phyloP scores from a whole-genome alignment of 2,329 filamentous ascomycete genomes.

The Colletotrichum sp. region DNA sequence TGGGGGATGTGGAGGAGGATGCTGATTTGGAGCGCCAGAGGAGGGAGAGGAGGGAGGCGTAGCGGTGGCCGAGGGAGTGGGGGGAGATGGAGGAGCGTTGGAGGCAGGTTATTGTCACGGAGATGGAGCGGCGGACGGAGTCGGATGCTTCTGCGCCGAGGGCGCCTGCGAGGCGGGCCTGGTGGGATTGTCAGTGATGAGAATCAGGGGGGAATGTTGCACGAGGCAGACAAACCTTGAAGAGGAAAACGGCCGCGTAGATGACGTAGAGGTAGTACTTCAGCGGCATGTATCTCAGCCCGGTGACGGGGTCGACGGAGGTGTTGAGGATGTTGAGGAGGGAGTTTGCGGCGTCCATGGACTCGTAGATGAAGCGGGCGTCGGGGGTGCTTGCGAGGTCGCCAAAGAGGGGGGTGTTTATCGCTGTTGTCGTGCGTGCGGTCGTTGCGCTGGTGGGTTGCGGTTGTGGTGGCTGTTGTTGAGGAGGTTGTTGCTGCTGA shows the following conservation, averaged over 20 bases:
- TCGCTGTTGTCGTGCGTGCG: neutral
- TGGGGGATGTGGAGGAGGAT: neutral
- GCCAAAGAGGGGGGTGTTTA: slow-evolving; percentile 37
- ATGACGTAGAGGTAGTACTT: slow-evolving; percentile 68
- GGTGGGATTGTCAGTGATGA: neutral
- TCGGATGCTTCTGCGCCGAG: slow-evolving; percentile 59
- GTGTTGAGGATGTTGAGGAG: slow-evolving; percentile 65
- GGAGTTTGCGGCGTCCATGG: slow-evolving; percentile 67
- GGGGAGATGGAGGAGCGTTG: slow-evolving; percentile 61
- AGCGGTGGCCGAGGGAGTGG: slow-evolving; percentile 66
- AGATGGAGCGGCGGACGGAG: slow-evolving; percentile 62
- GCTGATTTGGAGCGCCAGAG: slow-evolving; percentile 55
- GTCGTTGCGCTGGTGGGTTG: slow-evolving; percentile 22
- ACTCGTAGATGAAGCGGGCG: slow-evolving; percentile 70
- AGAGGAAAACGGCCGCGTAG: slow-evolving; percentile 69
- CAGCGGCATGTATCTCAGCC: slow-evolving; percentile 68
- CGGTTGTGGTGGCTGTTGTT: slow-evolving; percentile 26
- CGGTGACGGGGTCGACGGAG: slow-evolving; percentile 61
- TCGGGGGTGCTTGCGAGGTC: slow-evolving; percentile 66
- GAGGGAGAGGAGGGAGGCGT: slow-evolving; percentile 64
- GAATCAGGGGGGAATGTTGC: too few species aligned
- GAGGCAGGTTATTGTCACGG: slow-evolving; percentile 63
- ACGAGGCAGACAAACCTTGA: slow-evolving; percentile 51
- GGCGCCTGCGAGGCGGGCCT: slow-evolving; percentile 64
- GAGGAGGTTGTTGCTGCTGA: neutral